Percentiles rank a stretch among this genome's conserved stretches.
Evolutionary conservation across 2,329 filamentous ascomycete species (phyloP).

Genomic region (Apiospora hydei): DNA sequence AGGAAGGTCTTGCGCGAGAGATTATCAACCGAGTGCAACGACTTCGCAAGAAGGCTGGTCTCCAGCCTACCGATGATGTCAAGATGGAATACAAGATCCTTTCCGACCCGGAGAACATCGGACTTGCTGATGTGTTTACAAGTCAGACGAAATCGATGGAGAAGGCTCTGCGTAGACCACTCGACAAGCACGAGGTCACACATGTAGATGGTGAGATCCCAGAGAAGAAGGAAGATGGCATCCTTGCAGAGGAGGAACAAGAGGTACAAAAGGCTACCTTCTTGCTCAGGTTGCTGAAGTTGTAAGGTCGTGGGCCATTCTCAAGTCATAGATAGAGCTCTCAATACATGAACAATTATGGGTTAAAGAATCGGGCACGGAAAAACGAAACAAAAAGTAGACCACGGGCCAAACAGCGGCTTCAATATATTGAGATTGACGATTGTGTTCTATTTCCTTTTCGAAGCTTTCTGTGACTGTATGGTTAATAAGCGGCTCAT

Average conservation of each 20-base stretch:
- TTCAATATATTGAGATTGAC: slow-evolving; percentile 15
- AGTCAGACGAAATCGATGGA: slow-evolving; percentile 73
- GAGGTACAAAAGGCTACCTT: slow-evolving; percentile 86
- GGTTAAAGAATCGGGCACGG: not conserved
- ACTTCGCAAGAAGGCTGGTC: slow-evolving; percentile 89
- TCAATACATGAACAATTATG: not conserved
- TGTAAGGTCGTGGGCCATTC: slow-evolving; percentile 52
- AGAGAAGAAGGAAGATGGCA: slow-evolving; percentile 56
- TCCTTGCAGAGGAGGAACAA: slow-evolving; percentile 85
- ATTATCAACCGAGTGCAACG: slow-evolving; percentile 93
- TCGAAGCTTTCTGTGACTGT: slow-evolving; percentile 55
- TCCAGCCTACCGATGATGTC: slow-evolving; percentile 91
- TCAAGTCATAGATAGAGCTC: slow-evolving; percentile 27
- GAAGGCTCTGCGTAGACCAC: slow-evolving; percentile 77
- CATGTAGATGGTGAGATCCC: slow-evolving; percentile 65
- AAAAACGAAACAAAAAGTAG: not conserved
- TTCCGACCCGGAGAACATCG: slow-evolving; percentile 77
- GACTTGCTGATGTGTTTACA: slow-evolving; percentile 73
- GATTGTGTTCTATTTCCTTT: slow-evolving; percentile 43
- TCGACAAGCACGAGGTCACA: slow-evolving; percentile 73
- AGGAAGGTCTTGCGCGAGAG: slow-evolving; percentile 89
- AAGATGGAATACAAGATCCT: slow-evolving; percentile 91
- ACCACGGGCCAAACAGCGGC: not conserved
- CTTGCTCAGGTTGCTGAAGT: slow-evolving; percentile 75
- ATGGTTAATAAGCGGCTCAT: slow-evolving; percentile 27